Percentiles rank a stretch among this genome's conserved stretches.
These are phyloP conservation scores for Immersiella caudata DNA, from an alignment of 495 filamentous ascomycete species.

Conservation along the genomic window DNA sequence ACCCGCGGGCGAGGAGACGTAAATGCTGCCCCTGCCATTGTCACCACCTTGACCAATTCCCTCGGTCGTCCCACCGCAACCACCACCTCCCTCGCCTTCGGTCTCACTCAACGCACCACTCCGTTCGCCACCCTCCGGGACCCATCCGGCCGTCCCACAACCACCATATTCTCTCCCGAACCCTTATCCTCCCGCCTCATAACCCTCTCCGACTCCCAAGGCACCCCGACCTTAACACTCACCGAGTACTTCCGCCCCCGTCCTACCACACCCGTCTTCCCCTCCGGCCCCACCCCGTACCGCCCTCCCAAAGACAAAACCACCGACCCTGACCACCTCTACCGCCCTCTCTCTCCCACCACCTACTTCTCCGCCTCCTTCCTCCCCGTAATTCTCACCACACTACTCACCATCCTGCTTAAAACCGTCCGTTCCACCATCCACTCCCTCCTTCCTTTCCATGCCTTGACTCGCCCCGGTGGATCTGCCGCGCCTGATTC, in stretches of 20 bases:
- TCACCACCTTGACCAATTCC: conserved; percentile 11
- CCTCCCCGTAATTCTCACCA: conserved; percentile 4
- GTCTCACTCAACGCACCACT: not conserved
- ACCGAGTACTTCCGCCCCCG: not conserved
- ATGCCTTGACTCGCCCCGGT: conserved; percentile 5
- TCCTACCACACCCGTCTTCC: not conserved
- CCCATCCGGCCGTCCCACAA: not conserved
- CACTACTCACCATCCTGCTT: conserved; percentile 1
- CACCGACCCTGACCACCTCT: not conserved
- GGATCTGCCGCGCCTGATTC: not conserved
- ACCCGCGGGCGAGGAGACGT: not conserved
- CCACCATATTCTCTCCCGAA: not conserved
- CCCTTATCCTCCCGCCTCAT: not conserved
- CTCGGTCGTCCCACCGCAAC: conserved; percentile 11
- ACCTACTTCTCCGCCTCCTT: conserved; percentile 14
- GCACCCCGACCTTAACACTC: not conserved
- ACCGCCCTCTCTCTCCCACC: not conserved
- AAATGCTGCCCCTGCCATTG: not conserved
- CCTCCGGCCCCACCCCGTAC: not conserved
- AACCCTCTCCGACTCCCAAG: not conserved
- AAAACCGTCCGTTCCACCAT: not conserved
- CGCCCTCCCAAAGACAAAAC: too few species aligned
- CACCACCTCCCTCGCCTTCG: not conserved
- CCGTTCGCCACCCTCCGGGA: not conserved
- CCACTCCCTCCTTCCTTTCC: conserved; percentile 6